These are phyloP conservation scores for Penicillium italicum DNA, from an alignment of 2,329 filamentous ascomycete species.

Conservation along the genomic window DNA sequence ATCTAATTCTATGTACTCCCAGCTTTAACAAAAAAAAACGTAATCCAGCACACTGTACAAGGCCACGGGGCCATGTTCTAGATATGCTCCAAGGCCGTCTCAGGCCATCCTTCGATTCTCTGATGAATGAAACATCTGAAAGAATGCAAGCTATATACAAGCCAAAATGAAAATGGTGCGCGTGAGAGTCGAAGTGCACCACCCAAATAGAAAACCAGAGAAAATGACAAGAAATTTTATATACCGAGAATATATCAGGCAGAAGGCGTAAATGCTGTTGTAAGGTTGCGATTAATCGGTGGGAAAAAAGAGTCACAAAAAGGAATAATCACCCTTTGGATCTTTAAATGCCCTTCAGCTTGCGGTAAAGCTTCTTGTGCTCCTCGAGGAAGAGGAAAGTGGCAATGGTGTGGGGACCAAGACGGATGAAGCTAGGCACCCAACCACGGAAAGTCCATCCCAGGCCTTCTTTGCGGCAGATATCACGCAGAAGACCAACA, in stretches of 20 bases:
- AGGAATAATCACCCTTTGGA: constrained; percentile 11
- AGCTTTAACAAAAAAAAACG: constrained; percentile 7
- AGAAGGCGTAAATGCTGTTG: constrained; percentile 8
- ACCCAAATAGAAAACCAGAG: constrained; percentile 14
- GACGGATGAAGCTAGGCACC: constrained; percentile 63
- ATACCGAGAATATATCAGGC: constrained; percentile 10
- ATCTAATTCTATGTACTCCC: constrained; percentile 25
- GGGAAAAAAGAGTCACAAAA: constrained; percentile 1
- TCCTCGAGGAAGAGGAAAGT: constrained; percentile 66
- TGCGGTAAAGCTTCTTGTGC: constrained; percentile 61
- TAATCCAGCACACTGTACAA: constrained; percentile 12
- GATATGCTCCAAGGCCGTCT: neutral
- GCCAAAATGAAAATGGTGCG: constrained; percentile 12
- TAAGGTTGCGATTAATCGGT: neutral
- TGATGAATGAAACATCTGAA: constrained; percentile 6
- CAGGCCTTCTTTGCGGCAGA: constrained; percentile 56
- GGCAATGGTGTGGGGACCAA: constrained; percentile 63
- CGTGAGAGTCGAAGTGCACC: constrained; percentile 9
- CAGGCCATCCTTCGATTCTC: neutral
- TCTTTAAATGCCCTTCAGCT: constrained; percentile 44
- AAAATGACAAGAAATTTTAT: constrained; percentile 12
- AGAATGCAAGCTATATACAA: constrained; percentile 26
- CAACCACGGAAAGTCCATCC: constrained; percentile 65
- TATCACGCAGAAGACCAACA: constrained; percentile 50
- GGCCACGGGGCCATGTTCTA: neutral